Evolutionary conservation across 176 grass and related monocot genomes (phyloP).

Genomic region (Juncus inflexus): DNA sequence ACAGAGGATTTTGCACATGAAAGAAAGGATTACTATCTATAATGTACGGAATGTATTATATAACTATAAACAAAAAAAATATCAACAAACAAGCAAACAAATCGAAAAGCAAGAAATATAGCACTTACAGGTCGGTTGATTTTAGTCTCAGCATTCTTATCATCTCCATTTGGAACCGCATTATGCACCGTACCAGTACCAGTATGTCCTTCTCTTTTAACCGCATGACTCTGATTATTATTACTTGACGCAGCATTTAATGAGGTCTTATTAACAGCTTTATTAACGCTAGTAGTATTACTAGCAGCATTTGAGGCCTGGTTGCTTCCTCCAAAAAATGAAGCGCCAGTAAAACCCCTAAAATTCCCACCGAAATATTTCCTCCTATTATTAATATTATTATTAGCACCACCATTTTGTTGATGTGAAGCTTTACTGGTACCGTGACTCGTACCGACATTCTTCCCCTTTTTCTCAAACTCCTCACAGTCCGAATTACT

Average conservation of each 20-base stretch:
- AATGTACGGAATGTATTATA: no score
- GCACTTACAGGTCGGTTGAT: slow-evolving; percentile 58
- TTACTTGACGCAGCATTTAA: slow-evolving; percentile 22
- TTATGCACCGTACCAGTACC: slow-evolving; percentile 26
- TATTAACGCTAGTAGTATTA: slow-evolving; percentile 38
- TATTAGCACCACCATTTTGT: slow-evolving; percentile 4
- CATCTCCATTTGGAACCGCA: slow-evolving; percentile 48
- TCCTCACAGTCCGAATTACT: slow-evolving; percentile 87
- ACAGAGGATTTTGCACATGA: no score
- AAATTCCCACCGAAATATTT: slow-evolving; percentile 74
- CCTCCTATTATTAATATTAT: slow-evolving; percentile 31
- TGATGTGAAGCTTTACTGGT: not conserved
- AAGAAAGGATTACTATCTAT: no score
- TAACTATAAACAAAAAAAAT: not conserved
- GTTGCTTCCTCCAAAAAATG: slow-evolving; percentile 62
- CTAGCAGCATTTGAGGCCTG: slow-evolving; percentile 29
- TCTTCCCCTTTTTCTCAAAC: slow-evolving; percentile 48
- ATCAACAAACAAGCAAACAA: no score
- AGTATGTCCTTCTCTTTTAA: slow-evolving; percentile 53
- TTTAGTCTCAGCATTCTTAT: slow-evolving; percentile 39
- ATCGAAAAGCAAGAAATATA: not conserved
- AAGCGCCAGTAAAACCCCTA: slow-evolving; percentile 50
- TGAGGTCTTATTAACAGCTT: slow-evolving; percentile 32
- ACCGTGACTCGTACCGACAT: slow-evolving; percentile 17
- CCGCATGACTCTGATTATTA: slow-evolving; percentile 40